Conservation (phyloP, 2,329 filamentous ascomycete genomes). For the Tolypocladium sp. region DNA sequence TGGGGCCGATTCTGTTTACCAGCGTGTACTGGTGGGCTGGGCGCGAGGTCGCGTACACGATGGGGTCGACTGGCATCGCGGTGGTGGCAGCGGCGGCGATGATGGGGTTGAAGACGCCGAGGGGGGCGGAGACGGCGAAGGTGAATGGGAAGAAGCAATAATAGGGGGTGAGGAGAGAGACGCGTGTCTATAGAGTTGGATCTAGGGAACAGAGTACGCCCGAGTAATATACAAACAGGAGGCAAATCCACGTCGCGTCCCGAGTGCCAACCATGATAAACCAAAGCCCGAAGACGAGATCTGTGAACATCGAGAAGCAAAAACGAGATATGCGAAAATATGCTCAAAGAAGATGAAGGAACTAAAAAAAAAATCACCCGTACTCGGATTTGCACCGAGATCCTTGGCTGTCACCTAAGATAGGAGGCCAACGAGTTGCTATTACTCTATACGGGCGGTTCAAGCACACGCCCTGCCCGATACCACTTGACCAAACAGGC, state of each 20-base stretch:
- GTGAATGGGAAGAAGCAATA: conserved; percentile 6
- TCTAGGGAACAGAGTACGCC: background rate
- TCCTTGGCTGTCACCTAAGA: conserved; percentile 23
- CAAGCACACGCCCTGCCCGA: background rate
- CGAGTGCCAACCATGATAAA: background rate
- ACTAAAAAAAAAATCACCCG: conserved; percentile 13
- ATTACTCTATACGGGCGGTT: conserved; percentile 22
- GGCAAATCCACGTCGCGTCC: background rate
- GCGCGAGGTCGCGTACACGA: conserved; percentile 70
- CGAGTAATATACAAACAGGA: too few relatives aligned
- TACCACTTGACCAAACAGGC: background rate
- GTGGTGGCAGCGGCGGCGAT: conserved; percentile 65
- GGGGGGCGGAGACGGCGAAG: conserved; percentile 8
- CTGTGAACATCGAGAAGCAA: background rate
- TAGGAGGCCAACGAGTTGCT: conserved; percentile 27
- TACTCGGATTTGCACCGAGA: conserved; percentile 27
- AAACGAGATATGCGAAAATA: fast-evolving
- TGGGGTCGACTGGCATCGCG: conserved; percentile 74
- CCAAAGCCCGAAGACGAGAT: background rate
- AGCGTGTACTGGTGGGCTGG: conserved; percentile 98
- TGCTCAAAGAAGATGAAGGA: background rate
- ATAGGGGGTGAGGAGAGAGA: background rate
- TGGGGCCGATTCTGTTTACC: conserved; percentile 86
- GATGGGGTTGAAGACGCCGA: conserved; percentile 58
- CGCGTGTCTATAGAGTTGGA: background rate